Evolutionary conservation across 805 yeast species (phyloP).

Genomic region (Lipomyces chichibuensis): DNA sequence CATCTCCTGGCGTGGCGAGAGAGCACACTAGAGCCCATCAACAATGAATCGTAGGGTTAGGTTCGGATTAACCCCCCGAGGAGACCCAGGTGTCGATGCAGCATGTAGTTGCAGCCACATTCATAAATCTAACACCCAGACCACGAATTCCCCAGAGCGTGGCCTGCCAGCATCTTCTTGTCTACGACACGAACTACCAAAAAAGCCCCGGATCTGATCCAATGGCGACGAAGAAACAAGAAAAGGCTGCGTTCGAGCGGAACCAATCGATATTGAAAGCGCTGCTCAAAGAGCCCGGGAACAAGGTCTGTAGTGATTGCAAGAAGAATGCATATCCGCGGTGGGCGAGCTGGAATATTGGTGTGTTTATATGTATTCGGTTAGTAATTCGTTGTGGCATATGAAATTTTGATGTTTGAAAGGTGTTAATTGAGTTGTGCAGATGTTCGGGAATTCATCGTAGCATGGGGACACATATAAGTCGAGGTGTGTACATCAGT

Average conservation of each 20-base stretch:
- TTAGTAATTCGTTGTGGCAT: conserved; percentile 16
- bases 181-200: neutral
- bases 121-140: neutral
- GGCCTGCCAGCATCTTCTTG: neutral
- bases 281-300: conserved; percentile 73
- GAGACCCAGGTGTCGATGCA: neutral
- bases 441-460: conserved; percentile 96
- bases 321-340: conserved; percentile 87
- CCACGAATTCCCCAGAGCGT: neutral
- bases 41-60: neutral
- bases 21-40: too few species aligned
- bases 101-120: neutral
- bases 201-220: neutral
- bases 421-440: neutral
- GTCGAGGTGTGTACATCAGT: conserved; percentile 51
- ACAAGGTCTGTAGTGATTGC: conserved; percentile 88
- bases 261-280: conserved; percentile 74
- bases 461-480: conserved; percentile 92
- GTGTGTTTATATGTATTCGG: conserved; percentile 84
- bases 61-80: neutral
- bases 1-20: too few species aligned
- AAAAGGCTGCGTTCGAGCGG: conserved; percentile 48
- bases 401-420: neutral
- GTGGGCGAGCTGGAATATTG: conserved; percentile 97
- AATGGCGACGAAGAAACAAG: conserved; percentile 37